A percentile compares a stretch with the other conserved stretches of the same genome.
These are phyloP conservation scores for Acorus gramineus DNA, from an alignment of 106 monocot genomes.

Conservation along the genomic window DNA sequence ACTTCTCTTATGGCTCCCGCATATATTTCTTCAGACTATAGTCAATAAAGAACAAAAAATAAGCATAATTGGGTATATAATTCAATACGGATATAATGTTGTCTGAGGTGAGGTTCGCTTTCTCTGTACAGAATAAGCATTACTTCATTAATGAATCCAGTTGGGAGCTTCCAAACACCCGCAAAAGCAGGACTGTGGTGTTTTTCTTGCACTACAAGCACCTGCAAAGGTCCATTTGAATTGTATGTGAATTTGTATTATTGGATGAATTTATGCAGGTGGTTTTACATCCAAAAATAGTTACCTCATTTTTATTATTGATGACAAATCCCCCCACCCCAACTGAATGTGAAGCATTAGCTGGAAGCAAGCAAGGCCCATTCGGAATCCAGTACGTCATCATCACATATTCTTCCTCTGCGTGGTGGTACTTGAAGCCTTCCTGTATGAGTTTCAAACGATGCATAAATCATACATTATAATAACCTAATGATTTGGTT, in stretches of 20 bases:
- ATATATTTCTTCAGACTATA: slow-evolving; percentile 77
- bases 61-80: neutral
- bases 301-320: slow-evolving; percentile 72
- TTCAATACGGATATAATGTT: neutral
- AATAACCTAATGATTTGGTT: neutral
- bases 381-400: slow-evolving; percentile 83
- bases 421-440: slow-evolving; percentile 90
- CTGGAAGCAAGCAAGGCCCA: slow-evolving; percentile 76
- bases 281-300: neutral
- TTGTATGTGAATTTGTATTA: too few species aligned
- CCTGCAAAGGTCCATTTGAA: slow-evolving; percentile 18
- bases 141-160: slow-evolving; percentile 85
- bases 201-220: slow-evolving; percentile 89
- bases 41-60: neutral
- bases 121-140: neutral
- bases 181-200: slow-evolving; percentile 25
- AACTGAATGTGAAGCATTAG: slow-evolving; percentile 87
- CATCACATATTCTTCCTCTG: slow-evolving; percentile 79
- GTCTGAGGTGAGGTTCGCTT: too few species aligned
- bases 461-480: neutral
- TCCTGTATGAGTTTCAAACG: slow-evolving; percentile 27
- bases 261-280: neutral
- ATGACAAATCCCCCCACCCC: slow-evolving; percentile 83
- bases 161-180: slow-evolving; percentile 77
- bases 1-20: slow-evolving; percentile 84